A percentile compares a stretch with the other conserved stretches of the same genome.
phyloP scores from a whole-genome alignment of 2,329 filamentous ascomycete genomes.

The Diaporthe amygdali region DNA sequence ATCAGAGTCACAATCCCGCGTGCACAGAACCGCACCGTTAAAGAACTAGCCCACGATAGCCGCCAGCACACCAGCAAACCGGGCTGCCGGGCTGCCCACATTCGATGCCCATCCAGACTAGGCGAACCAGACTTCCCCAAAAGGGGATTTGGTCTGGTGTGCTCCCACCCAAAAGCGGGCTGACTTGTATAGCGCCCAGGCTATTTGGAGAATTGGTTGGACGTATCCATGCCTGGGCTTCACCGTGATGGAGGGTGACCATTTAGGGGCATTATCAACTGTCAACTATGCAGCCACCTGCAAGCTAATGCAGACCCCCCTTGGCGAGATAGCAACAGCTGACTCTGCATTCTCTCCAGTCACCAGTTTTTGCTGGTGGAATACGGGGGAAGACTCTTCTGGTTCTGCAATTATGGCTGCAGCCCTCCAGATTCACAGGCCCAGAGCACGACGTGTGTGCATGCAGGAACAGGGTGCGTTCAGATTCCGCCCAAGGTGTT shows the following conservation, averaged over 20 bases:
- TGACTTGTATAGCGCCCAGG: background rate
- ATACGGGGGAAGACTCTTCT: background rate
- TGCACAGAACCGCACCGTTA: constrained; percentile 7
- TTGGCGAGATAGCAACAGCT: constrained; percentile 15
- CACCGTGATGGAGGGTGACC: background rate
- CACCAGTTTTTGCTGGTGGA: background rate
- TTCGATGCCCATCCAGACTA: background rate
- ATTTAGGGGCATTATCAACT: constrained; percentile 6
- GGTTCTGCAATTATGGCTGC: background rate
- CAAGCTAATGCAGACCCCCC: constrained; percentile 1
- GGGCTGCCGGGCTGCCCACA: background rate
- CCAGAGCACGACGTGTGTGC: background rate
- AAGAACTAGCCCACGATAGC: background rate
- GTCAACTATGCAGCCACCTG: constrained; percentile 13
- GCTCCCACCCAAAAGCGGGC: background rate
- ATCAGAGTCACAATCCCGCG: background rate
- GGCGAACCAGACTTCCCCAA: background rate
- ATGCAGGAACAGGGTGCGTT: constrained; percentile 8
- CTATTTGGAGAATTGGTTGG: background rate
- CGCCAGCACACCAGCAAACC: background rate
- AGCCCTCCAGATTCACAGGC: background rate
- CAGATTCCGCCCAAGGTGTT: background rate
- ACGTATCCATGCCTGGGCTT: background rate
- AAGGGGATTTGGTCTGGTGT: background rate
- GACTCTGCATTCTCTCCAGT: background rate